Evolutionary conservation across 352 stramenopile species (phyloP), one percentile per base, ranked within the genome.

Genomic region (Blastocystis sp.): DNA sequence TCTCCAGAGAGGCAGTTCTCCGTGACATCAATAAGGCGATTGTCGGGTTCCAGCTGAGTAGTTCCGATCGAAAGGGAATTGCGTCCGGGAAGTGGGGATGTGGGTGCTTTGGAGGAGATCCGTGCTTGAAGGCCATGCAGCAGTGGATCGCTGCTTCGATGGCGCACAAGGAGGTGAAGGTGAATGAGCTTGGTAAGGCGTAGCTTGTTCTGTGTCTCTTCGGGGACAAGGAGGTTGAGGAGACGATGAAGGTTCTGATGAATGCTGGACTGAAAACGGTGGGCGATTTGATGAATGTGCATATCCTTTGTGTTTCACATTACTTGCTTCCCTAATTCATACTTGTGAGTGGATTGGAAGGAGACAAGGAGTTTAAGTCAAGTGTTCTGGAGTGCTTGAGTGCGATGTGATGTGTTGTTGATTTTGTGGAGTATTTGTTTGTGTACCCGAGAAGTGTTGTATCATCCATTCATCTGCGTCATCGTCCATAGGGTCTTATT

Each of bases 21-120:
- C 65, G 65, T 24, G 65, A 78, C n/a, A 59, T 78, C 4, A 78
- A 78, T 46, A 78, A 78, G 38, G 65, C 65, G 1, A 56, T 59
- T 24, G 24, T 29, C 49, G 65, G 38, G 27, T 78, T 78, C 38
- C 34, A 11, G n/a, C 32, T 56, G 6, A 24, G 18, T 48, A 40
- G 38, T 24, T 4, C 27, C 8, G 29, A 40, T 11, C 18, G n/a
- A 24, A 38, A 78, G 8, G 65, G 21, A 8, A 78, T 78, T 36
- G 38, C 65, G 6, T 61, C 65, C 2, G 65, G 65, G 0, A 59
- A 78, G 65, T 78, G 65, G 65, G 65, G 65, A 1, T 78, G 65
- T 59, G 65, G 65, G 11, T 29, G 54, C 8, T 78, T 78, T 32
- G 11, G 44, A 21, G 42, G 65, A 4, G 18, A 78, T 32, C 40